Conservation (phyloP, 352 stramenopile species). For the Peronospora belbahrii region DNA sequence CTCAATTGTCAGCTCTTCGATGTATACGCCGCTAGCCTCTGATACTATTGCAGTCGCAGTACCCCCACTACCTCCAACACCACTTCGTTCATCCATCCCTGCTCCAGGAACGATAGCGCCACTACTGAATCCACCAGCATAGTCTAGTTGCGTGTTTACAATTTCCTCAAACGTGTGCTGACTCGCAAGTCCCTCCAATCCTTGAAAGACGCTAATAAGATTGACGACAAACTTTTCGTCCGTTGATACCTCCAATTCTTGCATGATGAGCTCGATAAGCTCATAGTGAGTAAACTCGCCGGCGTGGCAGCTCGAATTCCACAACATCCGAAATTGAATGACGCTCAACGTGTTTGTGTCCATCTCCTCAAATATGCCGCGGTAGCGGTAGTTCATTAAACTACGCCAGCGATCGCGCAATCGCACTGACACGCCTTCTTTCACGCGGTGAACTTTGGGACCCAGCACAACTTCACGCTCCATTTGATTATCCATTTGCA, state of each 20-base stretch:
- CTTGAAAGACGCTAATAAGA: conserved; percentile 85
- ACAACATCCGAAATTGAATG: conserved; percentile 83
- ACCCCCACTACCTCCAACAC: conserved; percentile 9
- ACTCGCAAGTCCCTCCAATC: conserved; percentile 60
- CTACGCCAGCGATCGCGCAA: conserved; percentile 77
- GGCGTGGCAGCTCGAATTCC: conserved; percentile 71
- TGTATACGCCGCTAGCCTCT: conserved; percentile 66
- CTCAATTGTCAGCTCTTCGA: conserved; percentile 82
- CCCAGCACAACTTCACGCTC: conserved; percentile 77
- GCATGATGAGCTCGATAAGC: conserved; percentile 79
- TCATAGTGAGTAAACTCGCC: conserved; percentile 82
- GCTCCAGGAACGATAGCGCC: conserved; percentile 15
- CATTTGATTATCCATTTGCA: conserved; percentile 89
- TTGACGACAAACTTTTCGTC: conserved; percentile 89
- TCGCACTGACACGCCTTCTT: conserved; percentile 80
- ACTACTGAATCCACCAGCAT: conserved; percentile 22
- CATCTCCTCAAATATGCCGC: conserved; percentile 70
- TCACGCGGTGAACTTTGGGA: conserved; percentile 74
- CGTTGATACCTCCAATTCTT: conserved; percentile 84
- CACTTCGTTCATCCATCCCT: conserved; percentile 17
- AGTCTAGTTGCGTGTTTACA: conserved; percentile 69
- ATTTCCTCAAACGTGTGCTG: conserved; percentile 78
- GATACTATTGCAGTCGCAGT: conserved; percentile 11
- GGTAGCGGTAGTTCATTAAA: conserved; percentile 81
- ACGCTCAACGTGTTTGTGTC: conserved; percentile 64